A percentile compares a stretch with the other conserved stretches of the same genome.
phyloP scores from a whole-genome alignment of 2,329 filamentous ascomycete species.

The Akanthomyces muscarius region DNA sequence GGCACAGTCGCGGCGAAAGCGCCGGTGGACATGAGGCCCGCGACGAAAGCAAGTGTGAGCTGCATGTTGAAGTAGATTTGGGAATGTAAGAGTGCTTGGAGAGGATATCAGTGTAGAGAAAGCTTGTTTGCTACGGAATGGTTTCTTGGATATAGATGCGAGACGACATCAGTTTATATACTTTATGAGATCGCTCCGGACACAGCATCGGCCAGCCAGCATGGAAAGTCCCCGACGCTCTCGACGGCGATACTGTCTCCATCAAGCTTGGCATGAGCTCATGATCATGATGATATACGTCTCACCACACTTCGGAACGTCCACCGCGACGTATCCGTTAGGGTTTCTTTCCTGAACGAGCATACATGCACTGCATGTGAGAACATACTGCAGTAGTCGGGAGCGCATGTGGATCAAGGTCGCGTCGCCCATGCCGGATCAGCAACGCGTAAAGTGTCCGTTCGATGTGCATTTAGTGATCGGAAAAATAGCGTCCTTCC shows the following conservation, averaged over 20 bases:
- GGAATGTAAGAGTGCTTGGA: too few relatives aligned
- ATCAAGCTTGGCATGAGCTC: neutral
- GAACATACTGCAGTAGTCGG: neutral
- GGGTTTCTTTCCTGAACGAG: neutral
- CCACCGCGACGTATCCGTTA: neutral
- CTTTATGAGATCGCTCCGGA: neutral
- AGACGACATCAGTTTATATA: neutral
- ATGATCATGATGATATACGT: neutral
- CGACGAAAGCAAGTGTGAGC: conserved; percentile 1
- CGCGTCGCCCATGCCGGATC: neutral
- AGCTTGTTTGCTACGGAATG: neutral
- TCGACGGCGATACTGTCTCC: neutral
- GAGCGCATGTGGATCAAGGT: neutral
- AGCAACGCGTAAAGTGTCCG: neutral
- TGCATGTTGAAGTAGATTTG: neutral
- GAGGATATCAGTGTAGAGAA: too few relatives aligned
- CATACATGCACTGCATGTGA: neutral
- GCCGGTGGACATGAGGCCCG: conserved; percentile 8
- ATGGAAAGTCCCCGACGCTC: neutral
- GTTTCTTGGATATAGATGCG: neutral
- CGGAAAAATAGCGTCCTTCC: neutral
- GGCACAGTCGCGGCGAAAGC: neutral
- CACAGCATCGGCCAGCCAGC: neutral
- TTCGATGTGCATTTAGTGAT: neutral
- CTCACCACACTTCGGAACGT: neutral